Evolutionary conservation across 495 filamentous ascomycete genomes (phyloP), one percentile per base, ranked within the genome.

Genomic region (Neurospora intermedia): DNA sequence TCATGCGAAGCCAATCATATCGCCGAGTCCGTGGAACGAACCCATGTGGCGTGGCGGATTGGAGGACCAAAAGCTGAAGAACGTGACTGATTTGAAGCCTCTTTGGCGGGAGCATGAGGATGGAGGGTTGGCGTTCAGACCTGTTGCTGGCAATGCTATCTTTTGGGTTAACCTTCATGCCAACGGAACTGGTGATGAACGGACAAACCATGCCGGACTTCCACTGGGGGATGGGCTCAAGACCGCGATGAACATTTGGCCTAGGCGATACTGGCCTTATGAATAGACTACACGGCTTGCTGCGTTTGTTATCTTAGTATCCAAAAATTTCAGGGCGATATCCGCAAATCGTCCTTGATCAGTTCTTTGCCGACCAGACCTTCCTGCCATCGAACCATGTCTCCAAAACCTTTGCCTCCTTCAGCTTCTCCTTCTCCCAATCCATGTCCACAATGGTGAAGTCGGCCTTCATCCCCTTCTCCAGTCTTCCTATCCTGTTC

Each of bases 401-500:
- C 80, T 89, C 82, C 62, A 71, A 71, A 6, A 89, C 81, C 69
- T 70, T 83, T 5, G 87, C 87, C n/a, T 87, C 77, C 66, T 88
- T 77, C 72, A 91, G 80, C 74, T 76, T 82, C 43, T 86, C 84
- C 16, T 78, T 79, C 20, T 84, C 80, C 85, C 86, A 89, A 54
- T 85, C 81, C 85, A 89, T 89, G 69, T 90, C 86, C 8, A 88
- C 78, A 6, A 91, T 81, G 23, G 85, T 84, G 74, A 91, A 88
- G 75, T 91, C 86, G 3, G 88, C 89, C 78, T 82, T 83, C 71
- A 80, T 80, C 18, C 88, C 88, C 27, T 78, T 76, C 69, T 81
- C 76, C 75, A 91, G 76, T 38, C 74, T 81, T 0, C 89, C 89
- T 23, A 84, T 81, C 73, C 83, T 82, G 43, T 78, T 77, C 40